Conservation (phyloP, 1,139 yeast species). For the Protomyces macrosporus region DNA sequence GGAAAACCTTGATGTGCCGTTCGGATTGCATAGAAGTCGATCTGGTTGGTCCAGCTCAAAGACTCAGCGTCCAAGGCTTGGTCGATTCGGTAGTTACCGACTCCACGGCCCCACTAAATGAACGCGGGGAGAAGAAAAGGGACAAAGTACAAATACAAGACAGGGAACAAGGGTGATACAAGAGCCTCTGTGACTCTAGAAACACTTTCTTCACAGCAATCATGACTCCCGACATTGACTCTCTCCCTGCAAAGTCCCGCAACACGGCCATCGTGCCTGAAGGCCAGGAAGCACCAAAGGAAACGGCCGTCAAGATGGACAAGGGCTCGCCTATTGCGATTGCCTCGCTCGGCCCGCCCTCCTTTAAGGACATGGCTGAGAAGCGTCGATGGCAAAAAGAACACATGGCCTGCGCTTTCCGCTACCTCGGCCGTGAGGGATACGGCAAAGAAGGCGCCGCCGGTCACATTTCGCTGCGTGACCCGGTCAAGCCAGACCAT, state of each 20-base stretch:
- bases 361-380: conserved; percentile 34
- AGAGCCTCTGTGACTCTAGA: too few species aligned
- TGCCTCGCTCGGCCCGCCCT: conserved; percentile 10
- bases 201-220: neutral
- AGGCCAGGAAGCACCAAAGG: neutral
- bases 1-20: too few species aligned
- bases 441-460: conserved; percentile 57
- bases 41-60: too few species aligned
- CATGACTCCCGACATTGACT: neutral
- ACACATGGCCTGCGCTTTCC: conserved; percentile 78
- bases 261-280: neutral
- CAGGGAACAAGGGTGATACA: too few species aligned
- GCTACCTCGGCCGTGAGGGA: conserved; percentile 52
- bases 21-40: too few species aligned
- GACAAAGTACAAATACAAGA: too few species aligned
- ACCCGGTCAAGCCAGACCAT: conserved; percentile 63
- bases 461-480: conserved; percentile 75
- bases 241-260: neutral
- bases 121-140: too few species aligned
- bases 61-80: too few species aligned
- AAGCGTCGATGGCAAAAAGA: conserved; percentile 61
- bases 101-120: too few species aligned
- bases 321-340: conserved; percentile 9
- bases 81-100: too few species aligned
- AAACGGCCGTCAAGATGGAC: neutral